Conservation (phyloP, 176 grass and related monocot genomes). For the Miscanthus lutarioriparius region DNA sequence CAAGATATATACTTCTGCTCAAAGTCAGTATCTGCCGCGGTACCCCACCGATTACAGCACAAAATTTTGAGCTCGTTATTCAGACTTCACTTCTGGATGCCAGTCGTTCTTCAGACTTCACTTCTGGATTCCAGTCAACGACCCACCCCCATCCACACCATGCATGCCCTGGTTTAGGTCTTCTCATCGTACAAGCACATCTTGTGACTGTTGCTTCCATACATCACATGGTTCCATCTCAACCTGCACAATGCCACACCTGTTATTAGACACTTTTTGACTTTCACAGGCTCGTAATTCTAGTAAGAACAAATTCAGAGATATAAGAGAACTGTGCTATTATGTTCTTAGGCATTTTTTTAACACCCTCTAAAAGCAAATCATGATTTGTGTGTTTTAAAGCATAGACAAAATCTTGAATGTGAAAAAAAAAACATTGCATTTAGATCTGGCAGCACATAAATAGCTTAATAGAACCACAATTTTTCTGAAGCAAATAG, state of each 20-base stretch:
- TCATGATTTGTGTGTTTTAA: not conserved
- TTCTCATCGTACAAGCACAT: conserved; percentile 54
- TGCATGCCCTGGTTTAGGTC: not conserved
- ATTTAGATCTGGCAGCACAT: not conserved
- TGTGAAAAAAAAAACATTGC: not conserved
- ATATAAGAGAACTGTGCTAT: not conserved
- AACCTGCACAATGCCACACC: conserved; percentile 33
- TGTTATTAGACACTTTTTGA: not conserved
- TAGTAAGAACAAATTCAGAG: not conserved
- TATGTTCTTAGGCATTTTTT: not conserved
- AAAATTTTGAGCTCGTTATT: not conserved
- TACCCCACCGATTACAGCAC: not conserved
- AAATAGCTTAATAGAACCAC: not conserved
- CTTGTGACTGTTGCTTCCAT: conserved; percentile 81
- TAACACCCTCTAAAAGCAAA: not conserved
- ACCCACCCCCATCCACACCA: not conserved
- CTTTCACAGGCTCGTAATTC: not conserved
- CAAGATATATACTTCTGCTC: not conserved
- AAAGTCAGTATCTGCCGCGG: no score
- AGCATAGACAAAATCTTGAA: not conserved
- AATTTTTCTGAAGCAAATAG: not conserved
- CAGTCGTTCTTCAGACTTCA: not conserved
- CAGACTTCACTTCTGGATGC: no score
- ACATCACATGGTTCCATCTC: conserved; percentile 69
- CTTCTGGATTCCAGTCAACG: not conserved